Conservation (phyloP, 306 rosid species). For the Senna tora region DNA sequence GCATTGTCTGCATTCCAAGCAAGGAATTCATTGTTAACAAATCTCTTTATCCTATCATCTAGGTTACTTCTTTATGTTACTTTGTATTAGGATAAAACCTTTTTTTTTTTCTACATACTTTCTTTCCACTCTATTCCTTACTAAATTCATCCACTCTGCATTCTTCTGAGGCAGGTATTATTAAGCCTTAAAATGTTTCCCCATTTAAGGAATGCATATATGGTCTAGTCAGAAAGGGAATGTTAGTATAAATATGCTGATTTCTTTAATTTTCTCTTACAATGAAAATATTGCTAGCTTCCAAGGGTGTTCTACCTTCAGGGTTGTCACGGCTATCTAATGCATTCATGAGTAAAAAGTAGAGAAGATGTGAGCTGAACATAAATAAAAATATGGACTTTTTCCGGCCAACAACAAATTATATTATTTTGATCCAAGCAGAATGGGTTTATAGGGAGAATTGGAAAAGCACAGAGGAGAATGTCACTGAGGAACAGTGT, state of each 20-base stretch:
- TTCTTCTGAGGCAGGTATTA: constrained; percentile 6
- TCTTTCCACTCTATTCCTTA: neutral
- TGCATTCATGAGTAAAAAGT: neutral
- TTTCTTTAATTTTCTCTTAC: neutral
- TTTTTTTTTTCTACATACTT: neutral
- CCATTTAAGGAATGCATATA: neutral
- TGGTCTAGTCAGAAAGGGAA: neutral
- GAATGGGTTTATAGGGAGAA: neutral
- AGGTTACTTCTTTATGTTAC: constrained; percentile 1
- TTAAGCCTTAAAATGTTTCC: neutral
- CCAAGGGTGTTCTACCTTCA: neutral
- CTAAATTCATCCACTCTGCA: neutral
- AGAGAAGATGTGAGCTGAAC: neutral
- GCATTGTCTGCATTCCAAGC: neutral
- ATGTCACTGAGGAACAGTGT: neutral
- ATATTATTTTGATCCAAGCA: neutral
- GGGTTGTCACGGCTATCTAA: neutral
- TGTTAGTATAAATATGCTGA: no score
- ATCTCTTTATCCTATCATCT: neutral
- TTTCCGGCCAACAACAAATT: neutral
- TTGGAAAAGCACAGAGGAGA: neutral
- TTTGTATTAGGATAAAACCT: neutral
- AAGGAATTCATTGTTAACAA: neutral
- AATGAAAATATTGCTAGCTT: constrained; percentile 4
- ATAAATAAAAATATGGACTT: neutral